phyloP scores from a whole-genome alignment of 1,284 basidiomycete species.

The Ceratobasidium sp. region DNA sequence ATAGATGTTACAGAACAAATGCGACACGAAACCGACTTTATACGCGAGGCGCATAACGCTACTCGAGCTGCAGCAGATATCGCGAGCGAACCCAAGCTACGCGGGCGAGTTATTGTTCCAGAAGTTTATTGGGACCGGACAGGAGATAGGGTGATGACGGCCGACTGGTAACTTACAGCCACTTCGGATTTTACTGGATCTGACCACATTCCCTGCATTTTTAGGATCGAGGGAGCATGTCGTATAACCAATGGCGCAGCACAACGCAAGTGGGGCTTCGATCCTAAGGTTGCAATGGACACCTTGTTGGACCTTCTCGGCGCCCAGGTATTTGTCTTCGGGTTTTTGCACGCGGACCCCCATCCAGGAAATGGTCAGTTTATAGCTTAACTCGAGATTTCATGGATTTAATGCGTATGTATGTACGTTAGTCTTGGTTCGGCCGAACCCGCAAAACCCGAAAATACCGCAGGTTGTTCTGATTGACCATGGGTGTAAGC shows the following conservation, averaged over 20 bases:
- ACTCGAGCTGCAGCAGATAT: constrained; percentile 52
- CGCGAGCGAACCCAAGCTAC: constrained; percentile 56
- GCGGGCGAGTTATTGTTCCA: constrained; percentile 61
- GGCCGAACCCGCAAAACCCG: constrained; percentile 62
- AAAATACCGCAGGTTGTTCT: constrained; percentile 53
- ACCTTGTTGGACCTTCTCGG: constrained; percentile 59
- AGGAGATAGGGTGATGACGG: constrained; percentile 62
- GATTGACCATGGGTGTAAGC: constrained; percentile 62
- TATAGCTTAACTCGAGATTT: neutral
- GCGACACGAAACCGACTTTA: constrained; percentile 63
- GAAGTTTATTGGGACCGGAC: constrained; percentile 60
- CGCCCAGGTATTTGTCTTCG: constrained; percentile 63
- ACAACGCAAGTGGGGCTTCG: constrained; percentile 59
- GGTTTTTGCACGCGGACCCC: constrained; percentile 56
- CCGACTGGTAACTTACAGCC: constrained; percentile 57
- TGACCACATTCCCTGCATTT: neutral
- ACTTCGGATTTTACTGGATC: constrained; percentile 53
- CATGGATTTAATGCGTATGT: neutral
- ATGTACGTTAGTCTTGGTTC: constrained; percentile 30
- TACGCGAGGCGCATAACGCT: constrained; percentile 58
- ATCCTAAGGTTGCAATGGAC: constrained; percentile 57
- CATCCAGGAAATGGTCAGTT: constrained; percentile 47
- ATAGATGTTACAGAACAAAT: constrained; percentile 62
- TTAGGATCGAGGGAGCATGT: constrained; percentile 34
- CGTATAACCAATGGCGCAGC: constrained; percentile 59